These are phyloP conservation scores for Paramecium sonneborni DNA, from an alignment of 73 alveolate species.

Conservation along the genomic window DNA sequence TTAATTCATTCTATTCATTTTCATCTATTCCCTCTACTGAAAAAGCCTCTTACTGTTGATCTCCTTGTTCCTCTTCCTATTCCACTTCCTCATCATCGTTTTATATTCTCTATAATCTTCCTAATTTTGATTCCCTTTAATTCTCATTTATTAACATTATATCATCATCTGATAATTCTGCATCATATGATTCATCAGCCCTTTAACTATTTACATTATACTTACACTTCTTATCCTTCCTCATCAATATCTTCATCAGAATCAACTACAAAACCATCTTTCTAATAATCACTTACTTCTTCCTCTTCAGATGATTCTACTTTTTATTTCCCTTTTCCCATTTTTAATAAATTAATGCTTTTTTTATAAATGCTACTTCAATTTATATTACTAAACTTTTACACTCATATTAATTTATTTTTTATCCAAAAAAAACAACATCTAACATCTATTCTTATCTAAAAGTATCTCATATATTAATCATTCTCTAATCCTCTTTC, in stretches of 20 bases:
- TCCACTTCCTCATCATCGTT: not conserved
- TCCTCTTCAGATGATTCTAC: slow-evolving; percentile 20
- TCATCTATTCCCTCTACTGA: not conserved
- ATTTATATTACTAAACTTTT: not conserved
- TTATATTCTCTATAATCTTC: not conserved
- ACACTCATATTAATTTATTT: not conserved
- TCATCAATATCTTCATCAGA: not conserved
- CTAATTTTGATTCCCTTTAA: not conserved
- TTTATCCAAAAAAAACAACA: not conserved
- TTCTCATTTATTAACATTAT: not conserved
- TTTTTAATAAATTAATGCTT: not conserved
- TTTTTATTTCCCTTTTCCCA: slow-evolving; percentile 27
- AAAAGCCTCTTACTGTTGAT: not conserved
- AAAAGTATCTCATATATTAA: not conserved
- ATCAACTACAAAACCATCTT: not conserved
- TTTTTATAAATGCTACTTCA: not conserved
- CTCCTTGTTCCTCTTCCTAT: not conserved
- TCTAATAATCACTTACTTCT: not conserved
- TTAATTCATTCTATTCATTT: not conserved
- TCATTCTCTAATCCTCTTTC: too few species aligned
- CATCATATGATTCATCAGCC: not conserved
- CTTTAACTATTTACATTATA: not conserved
- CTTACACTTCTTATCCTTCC: not conserved
- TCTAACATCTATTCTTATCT: not conserved
- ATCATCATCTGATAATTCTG: slow-evolving; percentile 37